Percentiles rank a stretch among this genome's conserved stretches.
Evolutionary conservation across 306 rosid genomes (phyloP).

Genomic region (Vachellia collinsii): DNA sequence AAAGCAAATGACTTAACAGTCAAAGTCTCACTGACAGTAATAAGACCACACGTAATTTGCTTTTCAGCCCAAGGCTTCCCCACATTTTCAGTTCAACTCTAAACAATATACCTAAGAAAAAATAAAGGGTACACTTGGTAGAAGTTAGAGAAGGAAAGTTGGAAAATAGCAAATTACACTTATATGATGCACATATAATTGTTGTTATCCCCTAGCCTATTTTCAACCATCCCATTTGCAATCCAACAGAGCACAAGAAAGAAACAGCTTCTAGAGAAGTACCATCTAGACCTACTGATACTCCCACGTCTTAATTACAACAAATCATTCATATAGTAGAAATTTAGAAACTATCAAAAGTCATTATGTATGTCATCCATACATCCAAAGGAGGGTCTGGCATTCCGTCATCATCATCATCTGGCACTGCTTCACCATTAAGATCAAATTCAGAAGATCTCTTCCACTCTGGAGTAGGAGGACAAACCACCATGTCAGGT

Average conservation of each 20-base stretch:
- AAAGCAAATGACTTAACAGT: slow-evolving; percentile 7
- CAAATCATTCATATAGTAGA: slow-evolving; percentile 26
- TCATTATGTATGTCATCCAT: slow-evolving; percentile 47
- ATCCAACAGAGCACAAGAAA: background rate
- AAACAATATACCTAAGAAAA: background rate
- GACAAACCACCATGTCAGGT: slow-evolving; percentile 83
- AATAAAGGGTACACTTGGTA: slow-evolving; percentile 4
- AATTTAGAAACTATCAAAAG: slow-evolving; percentile 34
- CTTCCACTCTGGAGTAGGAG: slow-evolving; percentile 99
- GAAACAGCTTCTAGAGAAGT: background rate
- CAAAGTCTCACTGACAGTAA: slow-evolving; percentile 7
- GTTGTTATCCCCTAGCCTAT: background rate
- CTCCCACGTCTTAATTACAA: background rate
- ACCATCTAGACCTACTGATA: background rate
- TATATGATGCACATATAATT: background rate
- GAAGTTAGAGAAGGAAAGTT: slow-evolving; percentile 1
- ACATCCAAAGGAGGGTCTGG: slow-evolving; percentile 74
- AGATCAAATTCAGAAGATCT: slow-evolving; percentile 96
- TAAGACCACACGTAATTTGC: slow-evolving; percentile 12
- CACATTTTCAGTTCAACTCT: background rate
- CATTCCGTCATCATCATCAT: slow-evolving; percentile 85
- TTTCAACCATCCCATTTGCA: background rate
- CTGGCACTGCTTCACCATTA: slow-evolving; percentile 94
- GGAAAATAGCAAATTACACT: background rate
- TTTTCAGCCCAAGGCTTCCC: background rate